A percentile compares a stretch with the other conserved stretches of the same genome.
Conservation (phyloP, 441 rosid species). For the Geranium incanum region DNA sequence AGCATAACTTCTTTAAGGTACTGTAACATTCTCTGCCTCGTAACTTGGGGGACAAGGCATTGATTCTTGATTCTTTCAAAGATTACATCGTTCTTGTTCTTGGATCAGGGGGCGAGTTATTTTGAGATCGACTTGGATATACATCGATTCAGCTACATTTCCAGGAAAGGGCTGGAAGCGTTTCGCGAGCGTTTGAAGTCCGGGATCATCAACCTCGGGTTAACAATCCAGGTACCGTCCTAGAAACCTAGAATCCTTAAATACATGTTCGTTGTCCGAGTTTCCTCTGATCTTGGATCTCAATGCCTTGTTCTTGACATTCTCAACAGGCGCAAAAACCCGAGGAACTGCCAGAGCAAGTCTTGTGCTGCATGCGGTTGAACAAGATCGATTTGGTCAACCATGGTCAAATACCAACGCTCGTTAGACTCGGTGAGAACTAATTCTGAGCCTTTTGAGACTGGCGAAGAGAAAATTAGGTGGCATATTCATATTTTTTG, state of each 20-base stretch:
- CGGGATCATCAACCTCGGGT: constrained; percentile 60
- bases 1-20: constrained; percentile 49
- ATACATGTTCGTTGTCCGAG: background rate
- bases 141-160: constrained; percentile 78
- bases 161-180: constrained; percentile 82
- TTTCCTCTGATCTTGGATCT: background rate
- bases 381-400: constrained; percentile 67
- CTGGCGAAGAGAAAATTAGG: background rate
- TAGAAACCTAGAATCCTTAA: too few species aligned
- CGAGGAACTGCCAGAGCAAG: constrained; percentile 83
- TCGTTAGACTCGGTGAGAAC: constrained; percentile 40
- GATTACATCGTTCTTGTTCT: too few species aligned
- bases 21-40: too few species aligned
- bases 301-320: background rate
- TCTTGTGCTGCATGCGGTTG: constrained; percentile 59
- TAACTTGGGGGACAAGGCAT: too few species aligned
- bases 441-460: constrained; percentile 14
- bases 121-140: constrained; percentile 81
- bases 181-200: constrained; percentile 57
- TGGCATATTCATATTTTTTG: background rate
- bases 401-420: constrained; percentile 67
- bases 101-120: constrained; percentile 52
- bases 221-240: constrained; percentile 36
- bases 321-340: constrained; percentile 64
- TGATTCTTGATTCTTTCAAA: too few species aligned